Percentiles rank a stretch among this genome's conserved stretches.
phyloP scores from a whole-genome alignment of 2,329 filamentous ascomycete genomes.

The Leptographium flavum region DNA sequence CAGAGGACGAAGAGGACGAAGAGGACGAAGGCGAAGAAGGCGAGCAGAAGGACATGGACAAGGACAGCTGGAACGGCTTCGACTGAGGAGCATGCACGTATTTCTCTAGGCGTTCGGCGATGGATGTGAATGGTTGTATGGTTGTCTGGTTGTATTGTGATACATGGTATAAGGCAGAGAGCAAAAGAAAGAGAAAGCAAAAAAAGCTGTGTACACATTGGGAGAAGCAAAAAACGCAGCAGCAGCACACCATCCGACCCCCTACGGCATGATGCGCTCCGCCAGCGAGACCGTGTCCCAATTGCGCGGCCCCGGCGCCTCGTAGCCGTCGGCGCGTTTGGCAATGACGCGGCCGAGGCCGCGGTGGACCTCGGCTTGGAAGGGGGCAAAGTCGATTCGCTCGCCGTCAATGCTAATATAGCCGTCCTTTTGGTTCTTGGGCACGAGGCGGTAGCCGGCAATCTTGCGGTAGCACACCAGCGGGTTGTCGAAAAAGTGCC shows the following conservation, averaged over 20 bases:
- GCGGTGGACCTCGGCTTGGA: slow-evolving; percentile 79
- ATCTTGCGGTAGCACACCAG: slow-evolving; percentile 75
- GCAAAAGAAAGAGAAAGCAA: not conserved
- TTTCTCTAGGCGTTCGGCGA: not conserved
- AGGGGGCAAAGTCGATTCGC: slow-evolving; percentile 69
- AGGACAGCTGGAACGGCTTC: slow-evolving; percentile 55
- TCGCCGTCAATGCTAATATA: slow-evolving; percentile 95
- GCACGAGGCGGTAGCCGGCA: slow-evolving; percentile 72
- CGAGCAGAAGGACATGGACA: slow-evolving; percentile 21
- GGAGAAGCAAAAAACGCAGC: not conserved
- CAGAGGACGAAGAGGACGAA: too few relatives aligned
- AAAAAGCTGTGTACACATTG: too few relatives aligned
- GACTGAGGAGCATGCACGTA: slow-evolving; percentile 26
- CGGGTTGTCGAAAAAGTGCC: slow-evolving; percentile 65
- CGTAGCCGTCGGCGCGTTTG: slow-evolving; percentile 59
- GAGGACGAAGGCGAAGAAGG: slow-evolving; percentile 13
- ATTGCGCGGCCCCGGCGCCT: slow-evolving; percentile 39
- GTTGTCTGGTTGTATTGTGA: not conserved
- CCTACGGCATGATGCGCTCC: slow-evolving; percentile 16
- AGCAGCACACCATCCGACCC: not conserved
- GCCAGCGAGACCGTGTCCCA: slow-evolving; percentile 28
- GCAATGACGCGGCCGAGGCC: slow-evolving; percentile 76
- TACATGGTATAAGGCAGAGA: not conserved
- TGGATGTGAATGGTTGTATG: not conserved
- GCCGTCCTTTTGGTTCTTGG: slow-evolving; percentile 54